Base-by-base conservation (phyloP, 805 yeast species). In the Candida patagonica region DNA sequence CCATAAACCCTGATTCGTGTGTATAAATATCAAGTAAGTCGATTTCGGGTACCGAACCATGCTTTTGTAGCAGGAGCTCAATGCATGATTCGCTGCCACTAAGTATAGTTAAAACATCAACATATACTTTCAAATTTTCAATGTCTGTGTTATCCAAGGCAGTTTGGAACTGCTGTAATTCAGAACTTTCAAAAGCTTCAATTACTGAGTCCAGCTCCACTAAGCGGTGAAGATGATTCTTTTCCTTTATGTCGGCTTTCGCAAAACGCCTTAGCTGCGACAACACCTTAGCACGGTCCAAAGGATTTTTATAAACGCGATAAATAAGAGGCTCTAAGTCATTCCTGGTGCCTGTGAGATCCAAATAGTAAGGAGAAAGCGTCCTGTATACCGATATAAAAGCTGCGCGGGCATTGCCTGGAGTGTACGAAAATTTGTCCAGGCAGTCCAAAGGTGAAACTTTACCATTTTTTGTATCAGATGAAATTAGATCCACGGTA, bases 101-200 rank as follows among this genome's bases (percentile, higher is more conserved):
- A 32, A 51, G 59, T 44, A 33, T 48, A 22, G 44, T 57, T 39
- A 55, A 56, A 2, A 60, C 61, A 30, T 44, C 42, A 3, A 63
- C 61, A 41, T 54, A 61, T 29, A 53, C 57, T 27, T 55, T 55
- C 5, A 60, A 59, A 13, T 56, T 57, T 4, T 54, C 59, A 26
- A 58, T 72, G 29, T 77, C 74, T 32, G 65, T 60, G 1, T 65
- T 52, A 32, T 70, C 74, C 43, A 70, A 68, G 45, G 71, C 78
- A 23, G 67, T 58, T 38, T 81, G 88, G 43, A 83, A 67, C 53
- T 85, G 94, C 34, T 75, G 59, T 12, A 84, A 55, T 6, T 81
- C 67, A 0, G 92, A 83, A 53, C 72, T 80, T 30, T 80, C 79
- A 53, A 85, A 83, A 15, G 83, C 64, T 51, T 80, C 89, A 27